These are phyloP conservation scores for Lizonia empirigonia DNA, from an alignment of 2,329 filamentous ascomycete genomes.

Conservation along the genomic window DNA sequence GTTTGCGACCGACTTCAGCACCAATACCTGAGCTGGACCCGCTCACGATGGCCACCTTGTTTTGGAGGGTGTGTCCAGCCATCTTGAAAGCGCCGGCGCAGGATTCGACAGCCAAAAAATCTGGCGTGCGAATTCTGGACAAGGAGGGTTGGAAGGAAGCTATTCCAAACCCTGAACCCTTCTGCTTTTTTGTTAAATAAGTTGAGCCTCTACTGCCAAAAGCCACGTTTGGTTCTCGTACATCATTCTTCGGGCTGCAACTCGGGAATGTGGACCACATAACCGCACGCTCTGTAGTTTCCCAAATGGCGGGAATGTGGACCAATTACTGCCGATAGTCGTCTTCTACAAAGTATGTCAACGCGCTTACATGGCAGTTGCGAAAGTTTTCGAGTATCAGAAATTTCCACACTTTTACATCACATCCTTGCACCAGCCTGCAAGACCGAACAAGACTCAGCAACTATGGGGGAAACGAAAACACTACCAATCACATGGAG, in stretches of 20 bases:
- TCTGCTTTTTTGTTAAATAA: no score
- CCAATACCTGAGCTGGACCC: conserved; percentile 54
- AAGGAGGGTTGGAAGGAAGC: no score
- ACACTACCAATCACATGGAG: background rate
- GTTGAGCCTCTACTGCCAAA: background rate
- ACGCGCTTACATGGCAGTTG: no score
- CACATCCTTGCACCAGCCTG: background rate
- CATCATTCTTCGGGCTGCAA: background rate
- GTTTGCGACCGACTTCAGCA: conserved; percentile 49
- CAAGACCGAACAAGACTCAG: no score
- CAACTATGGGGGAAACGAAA: background rate
- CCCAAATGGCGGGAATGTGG: no score
- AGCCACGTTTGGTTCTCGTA: background rate
- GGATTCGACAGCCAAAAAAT: background rate
- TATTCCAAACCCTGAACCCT: background rate
- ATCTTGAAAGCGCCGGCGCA: background rate
- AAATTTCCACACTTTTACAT: no score
- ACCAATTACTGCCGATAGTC: no score
- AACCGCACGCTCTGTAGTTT: no score
- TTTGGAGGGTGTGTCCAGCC: conserved; percentile 5
- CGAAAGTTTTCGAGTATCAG: no score
- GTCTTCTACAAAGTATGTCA: no score
- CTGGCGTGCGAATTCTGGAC: background rate
- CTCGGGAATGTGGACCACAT: background rate
- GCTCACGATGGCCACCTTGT: conserved; percentile 50